Evolutionary conservation across 345 rosid genomes (phyloP).

Genomic region (Eucalyptus sideroxylon): DNA sequence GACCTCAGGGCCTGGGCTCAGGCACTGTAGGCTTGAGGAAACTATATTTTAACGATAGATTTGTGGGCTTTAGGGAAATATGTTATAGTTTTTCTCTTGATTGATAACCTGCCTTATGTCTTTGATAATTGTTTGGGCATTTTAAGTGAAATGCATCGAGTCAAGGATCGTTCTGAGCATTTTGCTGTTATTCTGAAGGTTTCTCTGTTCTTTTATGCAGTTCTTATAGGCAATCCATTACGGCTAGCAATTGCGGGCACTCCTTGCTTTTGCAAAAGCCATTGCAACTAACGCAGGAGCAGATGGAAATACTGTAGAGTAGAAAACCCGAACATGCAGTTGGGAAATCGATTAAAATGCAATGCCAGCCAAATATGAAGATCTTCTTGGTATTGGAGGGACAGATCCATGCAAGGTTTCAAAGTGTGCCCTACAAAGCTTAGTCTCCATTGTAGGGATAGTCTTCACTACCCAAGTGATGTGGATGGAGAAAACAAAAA

Average conservation of each 20-base stretch:
- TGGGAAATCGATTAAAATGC: slow-evolving; percentile 78
- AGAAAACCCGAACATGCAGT: slow-evolving; percentile 33
- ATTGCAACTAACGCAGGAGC: slow-evolving; percentile 70
- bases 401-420: slow-evolving; percentile 70
- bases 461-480: slow-evolving; percentile 75
- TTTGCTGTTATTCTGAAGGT: neutral
- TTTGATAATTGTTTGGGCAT: neutral
- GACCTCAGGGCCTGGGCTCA: neutral
- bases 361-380: slow-evolving; percentile 54
- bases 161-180: neutral
- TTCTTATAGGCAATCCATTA: slow-evolving; percentile 18
- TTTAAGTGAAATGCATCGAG: neutral
- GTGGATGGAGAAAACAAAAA: slow-evolving; percentile 50
- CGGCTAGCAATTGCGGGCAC: slow-evolving; percentile 69
- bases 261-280: slow-evolving; percentile 54
- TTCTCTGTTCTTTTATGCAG: neutral
- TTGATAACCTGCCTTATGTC: neutral
- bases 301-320: slow-evolving; percentile 58
- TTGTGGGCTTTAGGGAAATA: neutral
- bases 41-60: neutral
- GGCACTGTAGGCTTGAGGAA: neutral
- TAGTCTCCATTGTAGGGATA: slow-evolving; percentile 66
- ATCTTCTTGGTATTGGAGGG: slow-evolving; percentile 55
- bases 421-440: slow-evolving; percentile 68
- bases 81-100: neutral